phyloP scores from a whole-genome alignment of 2,329 filamentous ascomycete species.

The Sarocladiaceae sp. region DNA sequence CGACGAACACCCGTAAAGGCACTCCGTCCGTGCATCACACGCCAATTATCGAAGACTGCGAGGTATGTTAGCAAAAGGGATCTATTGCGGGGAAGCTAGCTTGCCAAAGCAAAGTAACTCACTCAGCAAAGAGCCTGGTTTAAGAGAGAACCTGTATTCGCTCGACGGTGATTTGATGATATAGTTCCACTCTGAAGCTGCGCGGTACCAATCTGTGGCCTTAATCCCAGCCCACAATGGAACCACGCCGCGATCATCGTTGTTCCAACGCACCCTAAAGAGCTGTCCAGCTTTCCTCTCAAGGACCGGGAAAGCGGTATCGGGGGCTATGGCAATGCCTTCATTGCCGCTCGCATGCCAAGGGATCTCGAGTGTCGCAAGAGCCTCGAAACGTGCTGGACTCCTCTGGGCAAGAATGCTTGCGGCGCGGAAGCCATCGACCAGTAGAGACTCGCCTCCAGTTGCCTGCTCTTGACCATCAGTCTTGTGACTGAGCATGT shows the following conservation, averaged over 20 bases:
- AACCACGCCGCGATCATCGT: constrained; percentile 73
- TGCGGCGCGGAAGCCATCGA: constrained; percentile 80
- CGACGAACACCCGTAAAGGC: constrained; percentile 78
- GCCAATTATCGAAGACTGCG: constrained; percentile 91
- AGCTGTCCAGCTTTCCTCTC: constrained; percentile 28
- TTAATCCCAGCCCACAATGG: constrained; percentile 38
- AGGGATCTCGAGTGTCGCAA: constrained; percentile 54
- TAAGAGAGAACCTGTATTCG: constrained; percentile 75
- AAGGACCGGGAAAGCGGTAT: constrained; percentile 64
- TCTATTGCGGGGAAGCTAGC: too few species aligned
- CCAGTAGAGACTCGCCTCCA: constrained; percentile 74
- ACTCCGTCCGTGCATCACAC: constrained; percentile 80
- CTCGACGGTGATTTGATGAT: constrained; percentile 59
- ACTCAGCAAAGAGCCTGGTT: constrained; percentile 73
- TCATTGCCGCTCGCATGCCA: constrained; percentile 88
- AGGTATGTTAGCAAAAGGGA: constrained; percentile 14
- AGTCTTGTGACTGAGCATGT: constrained; percentile 68
- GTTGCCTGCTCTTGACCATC: constrained; percentile 20
- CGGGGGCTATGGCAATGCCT: constrained; percentile 72
- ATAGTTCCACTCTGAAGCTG: constrained; percentile 66
- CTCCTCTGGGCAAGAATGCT: constrained; percentile 48
- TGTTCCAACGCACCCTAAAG: constrained; percentile 80
- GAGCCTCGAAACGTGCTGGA: constrained; percentile 46
- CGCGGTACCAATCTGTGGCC: constrained; percentile 66
- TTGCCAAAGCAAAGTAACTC: constrained; percentile 26